Evolutionary conservation across 768 basidiomycete species (phyloP).

Genomic region (Kwoniella sp.): DNA sequence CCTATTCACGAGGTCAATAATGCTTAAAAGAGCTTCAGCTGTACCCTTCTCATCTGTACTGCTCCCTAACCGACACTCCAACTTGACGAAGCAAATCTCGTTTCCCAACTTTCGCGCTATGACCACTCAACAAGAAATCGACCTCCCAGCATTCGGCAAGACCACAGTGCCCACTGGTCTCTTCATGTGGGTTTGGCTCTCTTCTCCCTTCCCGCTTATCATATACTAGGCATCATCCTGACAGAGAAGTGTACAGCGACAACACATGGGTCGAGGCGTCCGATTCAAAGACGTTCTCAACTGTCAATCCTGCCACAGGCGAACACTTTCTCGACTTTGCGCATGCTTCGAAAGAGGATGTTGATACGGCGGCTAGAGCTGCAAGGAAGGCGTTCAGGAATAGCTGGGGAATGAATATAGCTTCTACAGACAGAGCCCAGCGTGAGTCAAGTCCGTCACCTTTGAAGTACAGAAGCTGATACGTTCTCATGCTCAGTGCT

Average conservation of each 20-base stretch:
- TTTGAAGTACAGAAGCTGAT: constrained; percentile 29
- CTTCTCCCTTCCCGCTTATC: background rate
- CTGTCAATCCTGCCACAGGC: constrained; percentile 63
- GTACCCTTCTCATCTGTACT: background rate
- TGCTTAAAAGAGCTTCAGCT: background rate
- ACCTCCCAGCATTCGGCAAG: constrained; percentile 4
- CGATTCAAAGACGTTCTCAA: constrained; percentile 47
- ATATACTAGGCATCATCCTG: background rate
- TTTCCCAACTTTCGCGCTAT: background rate
- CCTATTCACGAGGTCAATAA: background rate
- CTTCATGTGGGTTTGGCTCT: constrained; percentile 16
- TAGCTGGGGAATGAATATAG: constrained; percentile 55
- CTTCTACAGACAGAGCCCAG: constrained; percentile 46
- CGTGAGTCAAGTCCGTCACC: constrained; percentile 3
- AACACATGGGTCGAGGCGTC: constrained; percentile 13
- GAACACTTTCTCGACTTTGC: constrained; percentile 59
- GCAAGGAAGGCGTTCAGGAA: constrained; percentile 57
- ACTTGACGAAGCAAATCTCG: background rate
- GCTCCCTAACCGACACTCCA: background rate
- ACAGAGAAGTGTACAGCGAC: background rate
- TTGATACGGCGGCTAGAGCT: constrained; percentile 69
- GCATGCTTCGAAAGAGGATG: constrained; percentile 68
- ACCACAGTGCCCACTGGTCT: constrained; percentile 12
- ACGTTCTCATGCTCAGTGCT: constrained; percentile 67
- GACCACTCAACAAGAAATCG: background rate